Evolutionary conservation across 805 yeast species (phyloP), one percentile per base, ranked within the genome.

Genomic region (Alloascoidea africana): DNA sequence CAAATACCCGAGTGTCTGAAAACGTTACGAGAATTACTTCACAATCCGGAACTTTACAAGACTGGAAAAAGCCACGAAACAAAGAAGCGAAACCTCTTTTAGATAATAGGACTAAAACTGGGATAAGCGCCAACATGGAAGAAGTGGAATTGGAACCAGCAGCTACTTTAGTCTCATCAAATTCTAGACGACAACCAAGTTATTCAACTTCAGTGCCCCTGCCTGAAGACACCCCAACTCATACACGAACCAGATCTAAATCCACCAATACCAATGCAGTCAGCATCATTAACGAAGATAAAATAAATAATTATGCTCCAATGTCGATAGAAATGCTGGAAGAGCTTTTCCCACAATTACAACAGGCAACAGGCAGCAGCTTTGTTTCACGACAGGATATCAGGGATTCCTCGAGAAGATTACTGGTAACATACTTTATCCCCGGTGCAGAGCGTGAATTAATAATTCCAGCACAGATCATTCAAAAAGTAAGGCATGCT

Each of bases 361-460:
- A 46, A 35, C 53, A 46, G 33, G 50, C 40, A n/a, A n/a, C n/a
- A n/a, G n/a, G n/a, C n/a, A n/a, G n/a, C 14, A 36, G 16, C 33
- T 67, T 66, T 43, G 68, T 79, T 23, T 69, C 81, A 8, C 62
- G 87, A 41, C 64, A 65, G 19, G 70, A 70, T 40, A 59, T 82
- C 23, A 65, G 70, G 40, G 74, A 72, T 38, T 74, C 82, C 3
- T 67, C 81, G 1, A 73, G 73, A 46, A 67, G 72, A 38, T 67
- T 81, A 34, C 58, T 79, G 38, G 62, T 68, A 34, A 76, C 76
- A 17, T 81, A 82, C 55, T 46, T 63, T 33, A 52, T 54, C 23
- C 59, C 63, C 13, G 62, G 74, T 46, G 76, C 94, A 3, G 80
- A 76, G 43, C 78, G 83, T 45, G 76, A 72, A 46, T 61, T 89